Percentiles rank a stretch among this genome's conserved stretches.
phyloP scores from a whole-genome alignment of 202 grass and related monocot species.

The Bolboschoenoplectus hybrid region DNA sequence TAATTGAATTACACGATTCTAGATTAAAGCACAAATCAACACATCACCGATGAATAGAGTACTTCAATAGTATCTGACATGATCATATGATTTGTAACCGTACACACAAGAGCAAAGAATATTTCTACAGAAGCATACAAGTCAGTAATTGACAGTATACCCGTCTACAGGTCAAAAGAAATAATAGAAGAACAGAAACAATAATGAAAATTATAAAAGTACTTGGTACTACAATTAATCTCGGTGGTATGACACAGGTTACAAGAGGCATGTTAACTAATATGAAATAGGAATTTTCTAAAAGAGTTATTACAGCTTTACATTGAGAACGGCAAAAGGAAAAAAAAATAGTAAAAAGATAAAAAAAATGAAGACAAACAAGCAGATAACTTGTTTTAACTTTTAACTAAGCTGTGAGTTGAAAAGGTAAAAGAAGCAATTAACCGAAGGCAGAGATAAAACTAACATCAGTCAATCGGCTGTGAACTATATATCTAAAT shows the following conservation, averaged over 20 bases:
- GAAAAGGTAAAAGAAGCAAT: slow-evolving; percentile 24
- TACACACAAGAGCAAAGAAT: neutral
- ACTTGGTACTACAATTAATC: neutral
- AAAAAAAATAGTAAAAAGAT: neutral
- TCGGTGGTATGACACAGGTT: neutral
- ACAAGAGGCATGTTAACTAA: neutral
- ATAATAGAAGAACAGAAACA: neutral
- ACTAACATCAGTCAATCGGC: slow-evolving; percentile 10
- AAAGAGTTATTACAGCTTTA: slow-evolving; percentile 13
- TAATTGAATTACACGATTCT: neutral
- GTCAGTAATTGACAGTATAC: no score
- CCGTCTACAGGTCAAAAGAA: neutral
- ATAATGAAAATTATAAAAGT: neutral
- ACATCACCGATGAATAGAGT: neutral
- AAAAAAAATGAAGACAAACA: slow-evolving; percentile 20
- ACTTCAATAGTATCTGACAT: neutral
- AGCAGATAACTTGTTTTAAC: neutral
- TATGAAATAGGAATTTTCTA: slow-evolving; percentile 29
- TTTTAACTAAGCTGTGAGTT: neutral
- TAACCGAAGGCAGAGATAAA: slow-evolving; percentile 19
- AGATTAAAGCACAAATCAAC: neutral
- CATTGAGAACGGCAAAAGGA: neutral
- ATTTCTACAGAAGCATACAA: neutral
- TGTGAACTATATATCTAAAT: slow-evolving; percentile 30
- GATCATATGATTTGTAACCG: no score